Evolutionary conservation across 140 eudicot genomes (phyloP).

Genomic region (Eryngium alpinum): DNA sequence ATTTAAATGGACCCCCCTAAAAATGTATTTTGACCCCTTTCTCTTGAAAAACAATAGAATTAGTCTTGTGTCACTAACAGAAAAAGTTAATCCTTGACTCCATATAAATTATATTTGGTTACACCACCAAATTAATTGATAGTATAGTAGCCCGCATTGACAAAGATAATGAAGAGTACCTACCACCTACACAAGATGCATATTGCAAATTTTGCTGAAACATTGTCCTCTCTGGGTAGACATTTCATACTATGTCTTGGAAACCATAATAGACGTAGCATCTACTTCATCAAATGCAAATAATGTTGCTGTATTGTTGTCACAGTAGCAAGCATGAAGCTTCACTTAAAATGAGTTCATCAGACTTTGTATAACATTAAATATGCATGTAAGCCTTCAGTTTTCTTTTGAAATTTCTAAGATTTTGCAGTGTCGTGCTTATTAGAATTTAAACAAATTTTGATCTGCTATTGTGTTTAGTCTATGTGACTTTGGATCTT

Average conservation of each 20-base stretch:
- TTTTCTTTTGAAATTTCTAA: not conserved
- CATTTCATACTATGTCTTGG: not conserved
- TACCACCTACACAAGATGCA: not conserved
- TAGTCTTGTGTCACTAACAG: too few species aligned
- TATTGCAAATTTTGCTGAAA: not conserved
- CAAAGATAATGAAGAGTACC: not conserved
- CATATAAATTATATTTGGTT: too few species aligned
- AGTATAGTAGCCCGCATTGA: not conserved
- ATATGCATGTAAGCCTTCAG: not conserved
- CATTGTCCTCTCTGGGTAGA: not conserved
- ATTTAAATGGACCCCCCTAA: too few species aligned
- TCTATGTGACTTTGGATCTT: not conserved
- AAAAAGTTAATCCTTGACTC: too few species aligned
- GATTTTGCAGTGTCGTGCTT: not conserved
- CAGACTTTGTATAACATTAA: not conserved
- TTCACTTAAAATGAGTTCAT: not conserved
- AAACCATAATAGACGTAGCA: too few species aligned
- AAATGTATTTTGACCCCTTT: too few species aligned
- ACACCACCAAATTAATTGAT: not conserved
- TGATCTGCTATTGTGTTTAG: not conserved
- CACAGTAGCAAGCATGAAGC: not conserved
- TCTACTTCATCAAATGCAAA: not conserved
- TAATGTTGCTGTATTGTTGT: not conserved
- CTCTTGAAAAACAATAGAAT: too few species aligned
- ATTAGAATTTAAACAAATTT: not conserved